Percentiles rank a stretch among this genome's conserved stretches.
These are phyloP conservation scores for Cylindrotheca fusiformis DNA, from an alignment of 108 stramenopile species.

Conservation along the genomic window DNA sequence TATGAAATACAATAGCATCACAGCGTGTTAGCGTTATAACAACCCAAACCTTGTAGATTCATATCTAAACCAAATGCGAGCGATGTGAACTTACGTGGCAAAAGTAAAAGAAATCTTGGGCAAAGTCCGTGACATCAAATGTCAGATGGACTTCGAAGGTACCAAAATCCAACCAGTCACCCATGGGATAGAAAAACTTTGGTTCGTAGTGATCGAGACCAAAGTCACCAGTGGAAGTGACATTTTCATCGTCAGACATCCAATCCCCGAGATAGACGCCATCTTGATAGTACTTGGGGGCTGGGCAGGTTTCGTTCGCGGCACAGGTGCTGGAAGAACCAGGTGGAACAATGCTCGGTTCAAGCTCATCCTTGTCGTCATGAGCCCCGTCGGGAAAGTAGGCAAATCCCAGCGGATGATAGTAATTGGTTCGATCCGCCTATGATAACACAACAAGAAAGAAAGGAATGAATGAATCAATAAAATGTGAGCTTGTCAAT, in stretches of 20 bases:
- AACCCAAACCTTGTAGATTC: not conserved
- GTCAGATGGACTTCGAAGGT: conserved; percentile 59
- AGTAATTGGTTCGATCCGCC: conserved; percentile 42
- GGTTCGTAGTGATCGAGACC: conserved; percentile 86
- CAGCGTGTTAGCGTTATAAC: not conserved
- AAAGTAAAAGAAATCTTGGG: conserved; percentile 88
- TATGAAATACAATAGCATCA: conserved; percentile 1
- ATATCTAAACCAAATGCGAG: not conserved
- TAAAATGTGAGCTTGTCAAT: too few relatives aligned
- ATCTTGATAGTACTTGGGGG: conserved; percentile 81
- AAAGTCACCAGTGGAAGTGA: conserved; percentile 46
- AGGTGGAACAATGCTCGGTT: conserved; percentile 56
- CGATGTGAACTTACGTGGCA: conserved; percentile 71
- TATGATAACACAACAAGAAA: too few relatives aligned
- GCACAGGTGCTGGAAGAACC: conserved; percentile 29
- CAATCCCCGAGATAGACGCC: conserved; percentile 56
- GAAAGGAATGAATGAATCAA: too few relatives aligned
- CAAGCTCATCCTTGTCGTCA: conserved; percentile 76
- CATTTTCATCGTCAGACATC: not conserved
- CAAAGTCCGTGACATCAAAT: conserved; percentile 43
- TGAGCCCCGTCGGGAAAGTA: conserved; percentile 90
- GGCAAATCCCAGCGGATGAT: conserved; percentile 87
- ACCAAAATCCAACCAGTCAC: conserved; percentile 64
- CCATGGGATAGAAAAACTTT: conserved; percentile 68
- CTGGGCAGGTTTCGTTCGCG: conserved; percentile 48